Conservation (phyloP, 768 basidiomycete species). For the Daedaleopsis nitida region DNA sequence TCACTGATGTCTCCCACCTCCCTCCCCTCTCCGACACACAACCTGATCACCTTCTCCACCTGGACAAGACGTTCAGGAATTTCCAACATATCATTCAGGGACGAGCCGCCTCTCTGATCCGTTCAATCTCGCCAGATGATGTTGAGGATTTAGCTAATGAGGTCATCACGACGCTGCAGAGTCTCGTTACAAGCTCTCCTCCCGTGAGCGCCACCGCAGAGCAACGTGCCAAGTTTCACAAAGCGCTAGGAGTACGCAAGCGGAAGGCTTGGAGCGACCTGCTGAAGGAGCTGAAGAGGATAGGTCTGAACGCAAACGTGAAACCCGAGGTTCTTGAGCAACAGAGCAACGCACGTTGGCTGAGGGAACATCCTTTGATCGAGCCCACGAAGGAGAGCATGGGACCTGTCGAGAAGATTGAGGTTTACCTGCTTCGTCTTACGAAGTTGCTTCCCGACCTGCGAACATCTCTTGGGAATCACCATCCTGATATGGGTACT, state of each 20-base stretch:
- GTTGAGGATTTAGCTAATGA: slow-evolving; percentile 61
- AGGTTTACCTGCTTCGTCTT: slow-evolving; percentile 67
- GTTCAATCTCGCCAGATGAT: slow-evolving; percentile 38
- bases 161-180: slow-evolving; percentile 63
- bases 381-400: background rate
- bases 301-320: slow-evolving; percentile 72
- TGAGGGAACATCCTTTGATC: slow-evolving; percentile 55
- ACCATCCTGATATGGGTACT: slow-evolving; percentile 84
- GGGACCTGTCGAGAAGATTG: slow-evolving; percentile 42
- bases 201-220: slow-evolving; percentile 46
- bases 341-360: slow-evolving; percentile 58
- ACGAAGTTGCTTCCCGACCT: slow-evolving; percentile 66
- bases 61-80: slow-evolving; percentile 51
- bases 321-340: slow-evolving; percentile 68
- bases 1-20: background rate
- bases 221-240: slow-evolving; percentile 62
- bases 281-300: slow-evolving; percentile 81
- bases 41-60: slow-evolving; percentile 46
- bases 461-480: slow-evolving; percentile 59
- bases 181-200: slow-evolving; percentile 51
- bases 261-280: slow-evolving; percentile 90
- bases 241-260: slow-evolving; percentile 79
- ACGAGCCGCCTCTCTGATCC: slow-evolving; percentile 46
- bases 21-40: slow-evolving; percentile 17
- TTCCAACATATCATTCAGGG: slow-evolving; percentile 48